Evolutionary conservation across 148 eudicot genomes (phyloP), one percentile per base, ranked within the genome.

Genomic region (Heliamphora exappendiculata): DNA sequence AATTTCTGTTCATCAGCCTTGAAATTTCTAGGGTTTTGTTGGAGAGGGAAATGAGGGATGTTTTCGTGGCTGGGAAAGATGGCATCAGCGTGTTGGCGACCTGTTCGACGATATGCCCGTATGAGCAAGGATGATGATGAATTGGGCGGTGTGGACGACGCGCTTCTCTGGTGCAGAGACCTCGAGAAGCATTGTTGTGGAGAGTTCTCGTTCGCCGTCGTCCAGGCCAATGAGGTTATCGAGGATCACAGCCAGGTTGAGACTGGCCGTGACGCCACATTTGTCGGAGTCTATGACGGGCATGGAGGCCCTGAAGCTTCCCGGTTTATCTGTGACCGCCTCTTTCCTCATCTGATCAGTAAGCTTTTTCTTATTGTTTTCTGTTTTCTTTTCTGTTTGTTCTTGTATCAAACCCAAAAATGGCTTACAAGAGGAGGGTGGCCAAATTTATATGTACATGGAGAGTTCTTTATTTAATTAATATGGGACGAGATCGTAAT

Each of bases 231-330:
- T 74, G 76, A 58, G 9, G 82, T 74, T 49, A 24, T 87, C 24
- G 95, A 91, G 79, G 95, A 91, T 87, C 82, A 82, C 2, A 82
- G 92, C 77, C 95, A 91, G 77, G 96, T 91, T 34, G 92, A 89
- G 80, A 82, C 83, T 1, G 87, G 89, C 14, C 79, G 62, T 0
- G 72, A 82, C 54, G 87, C 82, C 33, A 87, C 91, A 6, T 91
- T 87, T 50, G 84, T 89, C 36, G 94, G 96, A 17, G 83, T 91
- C 73, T 91, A 91, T 63, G 96, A 91, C 74, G 96, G 96, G 2
- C 96, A 91, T 79, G 96, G 91, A 22, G 96, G 96, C 9, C 81
- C 85, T 42, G 88, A 84, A 0, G 89, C 91, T 16, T 81, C 96
- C 20, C 83, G 79, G 0, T 91, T 75, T 73, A 72, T 87, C 71